These are phyloP conservation scores for Catharanthus roseus DNA, from an alignment of 257 asterid species.

Conservation along the genomic window DNA sequence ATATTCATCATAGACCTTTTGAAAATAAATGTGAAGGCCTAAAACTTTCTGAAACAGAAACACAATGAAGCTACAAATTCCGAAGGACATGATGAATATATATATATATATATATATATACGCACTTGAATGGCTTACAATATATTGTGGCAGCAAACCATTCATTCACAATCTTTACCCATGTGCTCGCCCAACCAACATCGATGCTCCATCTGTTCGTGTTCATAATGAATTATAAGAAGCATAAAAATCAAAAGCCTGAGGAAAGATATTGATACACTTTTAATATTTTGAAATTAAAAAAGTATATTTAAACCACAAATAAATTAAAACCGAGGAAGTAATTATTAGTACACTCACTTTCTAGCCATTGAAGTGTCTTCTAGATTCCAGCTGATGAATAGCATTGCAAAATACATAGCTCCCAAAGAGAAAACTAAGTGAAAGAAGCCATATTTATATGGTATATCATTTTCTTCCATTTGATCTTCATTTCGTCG, in stretches of 20 bases:
- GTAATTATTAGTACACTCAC: slow-evolving; percentile 37
- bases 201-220: slow-evolving; percentile 81
- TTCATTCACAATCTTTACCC: slow-evolving; percentile 88
- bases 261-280: too few species aligned
- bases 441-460: slow-evolving; percentile 84
- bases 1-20: too few species aligned
- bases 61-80: background rate
- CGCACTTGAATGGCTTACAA: slow-evolving; percentile 41
- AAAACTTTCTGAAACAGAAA: background rate
- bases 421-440: slow-evolving; percentile 81
- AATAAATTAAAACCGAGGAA: too few species aligned
- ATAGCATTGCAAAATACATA: slow-evolving; percentile 90
- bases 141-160: slow-evolving; percentile 95
- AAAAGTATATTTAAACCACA: too few species aligned
- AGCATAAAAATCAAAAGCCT: background rate
- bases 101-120: too few species aligned
- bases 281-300: too few species aligned
- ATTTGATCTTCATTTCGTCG: slow-evolving; percentile 36
- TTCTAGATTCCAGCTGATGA: slow-evolving; percentile 89
- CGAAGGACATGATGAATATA: background rate
- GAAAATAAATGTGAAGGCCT: too few species aligned
- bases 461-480: slow-evolving; percentile 76
- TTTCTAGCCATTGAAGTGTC: slow-evolving; percentile 60
- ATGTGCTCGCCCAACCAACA: slow-evolving; percentile 93
- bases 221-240: background rate